Conservation (phyloP, 352 stramenopile genomes). For the Globisporangium rhizosaccharum region DNA sequence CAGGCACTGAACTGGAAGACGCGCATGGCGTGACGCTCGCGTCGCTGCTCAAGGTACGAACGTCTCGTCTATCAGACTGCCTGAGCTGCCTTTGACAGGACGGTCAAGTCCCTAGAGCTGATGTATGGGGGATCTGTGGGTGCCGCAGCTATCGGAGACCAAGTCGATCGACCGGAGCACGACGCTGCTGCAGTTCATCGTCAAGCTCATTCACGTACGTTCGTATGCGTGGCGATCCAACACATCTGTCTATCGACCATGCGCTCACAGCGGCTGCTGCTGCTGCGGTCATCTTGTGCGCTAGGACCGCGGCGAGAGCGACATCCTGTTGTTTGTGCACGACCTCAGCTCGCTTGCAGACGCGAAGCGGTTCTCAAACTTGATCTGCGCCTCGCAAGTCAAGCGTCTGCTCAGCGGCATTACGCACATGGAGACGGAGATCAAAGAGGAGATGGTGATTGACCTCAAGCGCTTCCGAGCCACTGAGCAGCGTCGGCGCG, state of each 20-base stretch:
- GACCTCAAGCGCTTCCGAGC: constrained; percentile 53
- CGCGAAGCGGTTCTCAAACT: constrained; percentile 66
- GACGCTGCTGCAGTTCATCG: constrained; percentile 73
- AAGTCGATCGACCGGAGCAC: constrained; percentile 71
- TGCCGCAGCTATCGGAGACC: constrained; percentile 69
- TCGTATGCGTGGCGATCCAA: background rate
- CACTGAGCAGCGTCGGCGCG: constrained; percentile 29
- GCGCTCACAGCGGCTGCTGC: background rate
- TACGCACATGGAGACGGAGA: constrained; percentile 48
- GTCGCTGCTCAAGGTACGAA: constrained; percentile 64
- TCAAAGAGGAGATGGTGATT: constrained; percentile 66
- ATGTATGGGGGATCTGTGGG: background rate
- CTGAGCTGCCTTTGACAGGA: too few relatives aligned
- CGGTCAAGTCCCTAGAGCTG: too few relatives aligned
- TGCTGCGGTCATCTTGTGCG: background rate
- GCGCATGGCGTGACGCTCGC: constrained; percentile 60
- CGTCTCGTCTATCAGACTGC: too few relatives aligned
- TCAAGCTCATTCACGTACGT: constrained; percentile 70
- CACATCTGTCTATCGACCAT: constrained; percentile 1
- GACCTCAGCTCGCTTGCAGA: constrained; percentile 45
- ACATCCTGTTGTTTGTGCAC: constrained; percentile 63
- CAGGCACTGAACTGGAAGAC: constrained; percentile 63
- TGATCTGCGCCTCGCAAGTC: constrained; percentile 56
- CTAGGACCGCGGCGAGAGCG: constrained; percentile 64
- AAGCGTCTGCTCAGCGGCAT: constrained; percentile 46